Base-by-base conservation (phyloP, 192 early-diverging fungal species). In the Lobosporangium transversale region DNA sequence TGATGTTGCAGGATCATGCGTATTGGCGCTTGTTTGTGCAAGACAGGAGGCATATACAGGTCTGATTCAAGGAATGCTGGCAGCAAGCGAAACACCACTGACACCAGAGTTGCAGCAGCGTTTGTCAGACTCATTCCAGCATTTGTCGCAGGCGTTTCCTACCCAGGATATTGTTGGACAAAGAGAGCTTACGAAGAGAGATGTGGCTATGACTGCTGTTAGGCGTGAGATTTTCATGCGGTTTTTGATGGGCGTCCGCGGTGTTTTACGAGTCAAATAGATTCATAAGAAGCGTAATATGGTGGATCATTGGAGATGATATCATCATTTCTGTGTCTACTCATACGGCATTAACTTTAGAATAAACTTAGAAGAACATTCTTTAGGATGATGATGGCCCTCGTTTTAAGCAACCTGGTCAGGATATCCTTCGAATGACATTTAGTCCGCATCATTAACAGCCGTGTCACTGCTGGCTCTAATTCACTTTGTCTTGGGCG, bases 171-270 rank as follows among this genome's bases (percentile, higher is more conserved):
- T 83, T 27, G 21, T 51, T 15, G 62, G 68, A 21, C 45, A 69
- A 36, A 74, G 78, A 35, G 82, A 74, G 35, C 50, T 66, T 29
- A 50, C 55, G n/a, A 84, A 83, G 23, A 62, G 80, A 30, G 82
- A 89, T 36, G 73, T 78, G 31, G 65, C 64, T 4, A 76, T 76
- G 73, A 76, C 73, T 1, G 24, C 58, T 2, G 58, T 53, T 4
- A 47, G 64, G 14, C 26, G 65, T 8, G 73, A 76, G 21, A 49
- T 62, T 20, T 76, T 92, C 36, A 66, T 85, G 44, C 44, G 68
- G 33, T 87, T 90, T 54, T 66, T 92, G 50, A 84, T 89, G 86
- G 80, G 88, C 57, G 88, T 86, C 2, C 79, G 90, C 45, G 90
- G 88, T 47, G 84, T 92, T 24, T 79, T 92, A 53, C 78, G 90